These are phyloP conservation scores for Platanthera guangdongensis DNA, from an alignment of 106 monocot genomes.

Conservation along the genomic window DNA sequence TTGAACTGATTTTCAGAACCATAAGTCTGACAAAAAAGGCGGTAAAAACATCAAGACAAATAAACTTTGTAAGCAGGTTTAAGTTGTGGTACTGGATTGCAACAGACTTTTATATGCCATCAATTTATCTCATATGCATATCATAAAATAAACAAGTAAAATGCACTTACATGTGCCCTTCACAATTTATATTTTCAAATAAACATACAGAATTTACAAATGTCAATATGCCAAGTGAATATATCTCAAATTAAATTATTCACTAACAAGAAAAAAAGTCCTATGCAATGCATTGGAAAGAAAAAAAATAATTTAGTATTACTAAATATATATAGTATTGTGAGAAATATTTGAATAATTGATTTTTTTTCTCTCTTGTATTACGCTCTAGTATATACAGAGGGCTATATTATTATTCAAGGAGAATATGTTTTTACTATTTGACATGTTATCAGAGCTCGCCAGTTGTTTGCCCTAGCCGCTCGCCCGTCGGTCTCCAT, in stretches of 20 bases:
- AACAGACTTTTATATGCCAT: background rate
- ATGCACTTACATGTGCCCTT: background rate
- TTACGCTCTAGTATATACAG: too few relatives aligned
- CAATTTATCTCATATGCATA: background rate
- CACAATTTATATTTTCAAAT: background rate
- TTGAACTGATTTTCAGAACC: slow-evolving; percentile 94
- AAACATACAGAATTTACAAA: background rate
- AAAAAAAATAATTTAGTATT: background rate
- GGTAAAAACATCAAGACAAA: slow-evolving; percentile 1
- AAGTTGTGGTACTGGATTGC: background rate
- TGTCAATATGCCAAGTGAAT: background rate
- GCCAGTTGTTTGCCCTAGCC: too few relatives aligned
- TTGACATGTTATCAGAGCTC: too few relatives aligned
- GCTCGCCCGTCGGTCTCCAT: too few relatives aligned
- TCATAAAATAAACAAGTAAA: background rate
- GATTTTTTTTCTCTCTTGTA: too few relatives aligned
- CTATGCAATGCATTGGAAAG: background rate
- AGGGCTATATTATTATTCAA: too few relatives aligned
- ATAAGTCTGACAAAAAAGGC: slow-evolving; percentile 54
- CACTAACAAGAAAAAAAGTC: background rate
- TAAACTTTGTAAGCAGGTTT: background rate
- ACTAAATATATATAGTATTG: too few relatives aligned
- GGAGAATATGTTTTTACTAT: too few relatives aligned
- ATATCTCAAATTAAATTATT: background rate
- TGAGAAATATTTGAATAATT: too few relatives aligned